A percentile compares a stretch with the other conserved stretches of the same genome.
These are phyloP conservation scores for Cynara cardunculus DNA, from an alignment of 129 eudicot species.

Conservation along the genomic window DNA sequence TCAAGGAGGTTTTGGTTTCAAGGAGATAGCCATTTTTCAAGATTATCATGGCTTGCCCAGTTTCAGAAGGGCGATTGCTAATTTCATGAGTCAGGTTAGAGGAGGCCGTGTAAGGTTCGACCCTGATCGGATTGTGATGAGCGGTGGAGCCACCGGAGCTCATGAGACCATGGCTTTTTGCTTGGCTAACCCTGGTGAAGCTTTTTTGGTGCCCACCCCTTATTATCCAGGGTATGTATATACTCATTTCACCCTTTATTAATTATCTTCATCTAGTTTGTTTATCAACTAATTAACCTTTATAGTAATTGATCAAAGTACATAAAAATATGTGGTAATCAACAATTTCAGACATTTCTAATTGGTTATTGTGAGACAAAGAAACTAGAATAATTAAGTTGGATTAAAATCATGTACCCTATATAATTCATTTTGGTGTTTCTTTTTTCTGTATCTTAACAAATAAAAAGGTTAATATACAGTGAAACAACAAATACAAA, in stretches of 20 bases:
- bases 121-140: constrained; percentile 73
- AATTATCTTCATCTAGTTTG: neutral
- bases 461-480: too few relatives aligned
- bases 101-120: constrained; percentile 53
- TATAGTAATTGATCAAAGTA: neutral
- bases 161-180: constrained; percentile 73
- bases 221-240: constrained; percentile 72
- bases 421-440: neutral
- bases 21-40: constrained; percentile 46
- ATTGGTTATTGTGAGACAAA: neutral
- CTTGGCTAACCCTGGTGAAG: constrained; percentile 87
- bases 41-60: constrained; percentile 52
- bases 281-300: neutral
- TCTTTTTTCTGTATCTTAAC: too few relatives aligned
- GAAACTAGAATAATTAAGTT: neutral
- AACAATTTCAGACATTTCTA: neutral
- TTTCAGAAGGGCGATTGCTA: constrained; percentile 53
- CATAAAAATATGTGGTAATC: neutral
- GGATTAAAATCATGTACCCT: neutral
- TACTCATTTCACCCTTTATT: neutral
- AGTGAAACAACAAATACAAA: too few relatives aligned
- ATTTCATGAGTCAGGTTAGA: constrained; percentile 72
- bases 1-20: constrained; percentile 36
- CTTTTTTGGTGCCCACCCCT: constrained; percentile 77
- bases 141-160: constrained; percentile 91